These are phyloP conservation scores for Coriaria nepalensis DNA, from an alignment of 306 rosid genomes.

Conservation along the genomic window DNA sequence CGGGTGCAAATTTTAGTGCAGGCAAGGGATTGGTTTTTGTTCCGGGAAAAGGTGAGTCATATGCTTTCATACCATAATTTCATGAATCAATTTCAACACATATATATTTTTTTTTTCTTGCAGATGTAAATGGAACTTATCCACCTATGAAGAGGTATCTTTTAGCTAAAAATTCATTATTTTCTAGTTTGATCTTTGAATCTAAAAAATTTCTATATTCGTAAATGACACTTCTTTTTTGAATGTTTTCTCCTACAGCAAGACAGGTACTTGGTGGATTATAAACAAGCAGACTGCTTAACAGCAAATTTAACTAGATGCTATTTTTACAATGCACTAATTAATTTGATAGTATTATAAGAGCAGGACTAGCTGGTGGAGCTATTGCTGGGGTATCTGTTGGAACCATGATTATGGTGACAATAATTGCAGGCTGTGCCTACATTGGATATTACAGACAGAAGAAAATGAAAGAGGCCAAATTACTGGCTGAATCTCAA, in stretches of 20 bases:
- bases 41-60: slow-evolving; percentile 52
- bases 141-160: slow-evolving; percentile 41
- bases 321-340: no score
- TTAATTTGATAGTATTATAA: no score
- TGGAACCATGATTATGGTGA: slow-evolving; percentile 44
- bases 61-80: not conserved
- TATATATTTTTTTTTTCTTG: not conserved
- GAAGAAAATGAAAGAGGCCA: slow-evolving; percentile 27
- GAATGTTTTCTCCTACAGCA: slow-evolving; percentile 14
- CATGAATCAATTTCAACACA: no score
- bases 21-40: slow-evolving; percentile 37
- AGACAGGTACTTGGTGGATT: no score
- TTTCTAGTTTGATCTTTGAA: no score
- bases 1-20: slow-evolving; percentile 33
- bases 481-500: slow-evolving; percentile 22
- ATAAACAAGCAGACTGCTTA: slow-evolving; percentile 9
- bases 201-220: no score
- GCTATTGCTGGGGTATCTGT: slow-evolving; percentile 58
- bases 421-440: slow-evolving; percentile 34
- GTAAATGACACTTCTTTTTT: slow-evolving; percentile 12
- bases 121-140: slow-evolving; percentile 45
- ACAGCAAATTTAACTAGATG: slow-evolving; percentile 22
- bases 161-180: slow-evolving; percentile 12
- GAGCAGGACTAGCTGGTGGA: slow-evolving; percentile 53
- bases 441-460: slow-evolving; percentile 37